Conservation (phyloP, 1,284 basidiomycete species). For the Stygiomarasmius scandens region DNA sequence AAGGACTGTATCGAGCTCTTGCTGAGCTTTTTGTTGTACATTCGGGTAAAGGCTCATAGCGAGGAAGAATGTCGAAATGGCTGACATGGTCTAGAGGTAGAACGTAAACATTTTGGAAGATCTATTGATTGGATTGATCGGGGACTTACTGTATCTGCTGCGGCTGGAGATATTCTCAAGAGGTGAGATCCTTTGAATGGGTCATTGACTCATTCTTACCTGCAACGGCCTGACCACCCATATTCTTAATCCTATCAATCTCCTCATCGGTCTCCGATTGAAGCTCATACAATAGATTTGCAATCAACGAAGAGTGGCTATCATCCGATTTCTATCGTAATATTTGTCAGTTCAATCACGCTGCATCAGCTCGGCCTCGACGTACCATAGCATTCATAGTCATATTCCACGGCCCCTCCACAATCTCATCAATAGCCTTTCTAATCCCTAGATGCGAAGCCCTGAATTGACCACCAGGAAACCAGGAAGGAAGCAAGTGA, state of each 20-base stretch:
- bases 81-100: background rate
- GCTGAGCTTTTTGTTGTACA: constrained; percentile 28
- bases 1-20: constrained; percentile 31
- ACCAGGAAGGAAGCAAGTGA: constrained; percentile 31
- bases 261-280: background rate
- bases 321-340: background rate
- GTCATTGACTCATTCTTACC: too few relatives aligned
- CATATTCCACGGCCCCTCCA: background rate
- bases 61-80: constrained; percentile 6
- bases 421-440: background rate
- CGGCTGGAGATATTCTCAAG: constrained; percentile 16
- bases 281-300: background rate
- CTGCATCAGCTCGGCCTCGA: too few relatives aligned
- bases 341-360: too few relatives aligned
- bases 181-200: too few relatives aligned
- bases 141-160: constrained; percentile 26
- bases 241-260: background rate
- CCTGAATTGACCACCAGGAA: constrained; percentile 9
- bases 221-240: background rate
- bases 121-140: too few relatives aligned
- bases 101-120: background rate
- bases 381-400: background rate
- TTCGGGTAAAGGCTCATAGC: constrained; percentile 31
- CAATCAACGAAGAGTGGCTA: background rate
- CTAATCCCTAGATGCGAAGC: background rate